Evolutionary conservation across 1,139 yeast genomes (phyloP), one percentile per base, ranked within the genome.

Genomic region (Diutina pseudorugosa): DNA sequence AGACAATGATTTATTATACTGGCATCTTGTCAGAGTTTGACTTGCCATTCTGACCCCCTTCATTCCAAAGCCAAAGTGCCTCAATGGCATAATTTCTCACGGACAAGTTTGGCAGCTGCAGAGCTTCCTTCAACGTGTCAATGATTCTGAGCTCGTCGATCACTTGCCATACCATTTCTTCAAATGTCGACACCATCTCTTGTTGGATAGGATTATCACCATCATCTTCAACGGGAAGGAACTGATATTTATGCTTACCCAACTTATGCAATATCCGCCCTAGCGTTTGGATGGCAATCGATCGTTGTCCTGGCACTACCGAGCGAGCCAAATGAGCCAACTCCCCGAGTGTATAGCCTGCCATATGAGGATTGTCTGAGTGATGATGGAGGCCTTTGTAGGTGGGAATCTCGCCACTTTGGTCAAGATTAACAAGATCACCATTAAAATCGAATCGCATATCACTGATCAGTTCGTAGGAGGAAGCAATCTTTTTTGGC

Each of bases 381-480:
- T 93, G 99, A 64, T 93, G 98, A 61, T 90, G 97, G 23, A 93
- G 75, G 0, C 97, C 99, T 52, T 80, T 66, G 49, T 77, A 72
- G 0, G 85, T 74, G 1, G 79, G 75, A 2, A 80, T 75, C 7
- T 82, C 72, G 1, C 66, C 70, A 66, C 20, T n/a, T 9, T 51
- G 51, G n/a, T 61, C 58, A 23, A 73, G 62, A 51, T 71, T 80
- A 2, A 93, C 71, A 53, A 93, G 66, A 58, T 87, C 73, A 8
- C 98, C 98, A 54, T 80, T 73, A 65, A 93, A 91, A 61, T 93
- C 97, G 64, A 93, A 94, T 56, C 99, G 71, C 66, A 93, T 72
- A 55, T 87, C 83, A 0, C 82, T 68, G 1, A 84, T 77, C 20
- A 84, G 80, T 51, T 82, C 85, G 57, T 83, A 82, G 0, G 80